phyloP scores from a whole-genome alignment of 2,329 filamentous ascomycete genomes.

The Diaporthe batatas region DNA sequence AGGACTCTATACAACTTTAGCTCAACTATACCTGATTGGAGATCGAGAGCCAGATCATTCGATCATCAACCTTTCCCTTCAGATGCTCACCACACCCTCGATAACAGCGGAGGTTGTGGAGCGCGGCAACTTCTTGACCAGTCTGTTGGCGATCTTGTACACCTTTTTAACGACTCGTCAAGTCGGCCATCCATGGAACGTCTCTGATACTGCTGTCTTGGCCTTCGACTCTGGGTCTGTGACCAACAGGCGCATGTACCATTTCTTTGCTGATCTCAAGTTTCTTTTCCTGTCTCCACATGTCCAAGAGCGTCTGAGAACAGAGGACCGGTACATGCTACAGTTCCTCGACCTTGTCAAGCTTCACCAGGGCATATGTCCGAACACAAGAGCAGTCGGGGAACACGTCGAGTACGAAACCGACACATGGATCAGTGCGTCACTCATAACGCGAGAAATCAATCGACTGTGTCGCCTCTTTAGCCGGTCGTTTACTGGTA shows the following conservation, averaged over 20 bases:
- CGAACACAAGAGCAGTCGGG: slow-evolving; percentile 89
- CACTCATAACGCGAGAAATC: slow-evolving; percentile 93
- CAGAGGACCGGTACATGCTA: slow-evolving; percentile 87
- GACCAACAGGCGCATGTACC: slow-evolving; percentile 94
- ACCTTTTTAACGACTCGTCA: slow-evolving; percentile 97
- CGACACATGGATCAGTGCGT: slow-evolving; percentile 97
- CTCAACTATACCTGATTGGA: slow-evolving; percentile 94
- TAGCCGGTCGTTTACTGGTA: slow-evolving; percentile 84
- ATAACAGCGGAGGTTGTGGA: slow-evolving; percentile 97
- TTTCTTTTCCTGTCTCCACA: slow-evolving; percentile 91
- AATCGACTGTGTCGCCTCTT: slow-evolving; percentile 92
- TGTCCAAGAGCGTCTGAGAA: slow-evolving; percentile 86
- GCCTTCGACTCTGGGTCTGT: slow-evolving; percentile 96
- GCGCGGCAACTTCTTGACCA: slow-evolving; percentile 94
- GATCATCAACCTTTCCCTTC: slow-evolving; percentile 96
- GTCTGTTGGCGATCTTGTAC: slow-evolving; percentile 94
- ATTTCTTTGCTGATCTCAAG: slow-evolving; percentile 95
- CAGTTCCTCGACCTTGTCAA: slow-evolving; percentile 97
- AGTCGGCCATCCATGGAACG: slow-evolving; percentile 92
- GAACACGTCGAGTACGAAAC: slow-evolving; percentile 99
- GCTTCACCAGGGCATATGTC: slow-evolving; percentile 96
- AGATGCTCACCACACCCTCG: slow-evolving; percentile 96
- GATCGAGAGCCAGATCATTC: slow-evolving; percentile 98
- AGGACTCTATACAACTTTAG: slow-evolving; percentile 91
- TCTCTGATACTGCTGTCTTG: slow-evolving; percentile 86